Evolutionary conservation across 2,329 filamentous ascomycete genomes (phyloP), one percentile per base, ranked within the genome.

Genomic region (Exophiala sp.): DNA sequence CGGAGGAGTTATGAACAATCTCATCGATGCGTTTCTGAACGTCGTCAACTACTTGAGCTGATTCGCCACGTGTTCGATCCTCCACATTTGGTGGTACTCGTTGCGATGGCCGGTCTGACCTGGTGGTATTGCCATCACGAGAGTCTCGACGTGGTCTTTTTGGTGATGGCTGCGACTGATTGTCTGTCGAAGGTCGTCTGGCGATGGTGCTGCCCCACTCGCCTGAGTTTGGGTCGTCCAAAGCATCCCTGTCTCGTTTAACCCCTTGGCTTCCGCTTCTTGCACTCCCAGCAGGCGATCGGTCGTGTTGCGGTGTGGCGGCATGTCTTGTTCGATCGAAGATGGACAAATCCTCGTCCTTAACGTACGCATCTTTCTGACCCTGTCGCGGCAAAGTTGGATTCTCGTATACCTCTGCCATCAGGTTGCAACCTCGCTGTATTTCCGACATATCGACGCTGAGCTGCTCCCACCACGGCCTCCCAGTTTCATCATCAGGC

Each of bases 401-500:
- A 52, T 65, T 71, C 57, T 77, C 75, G 59, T 78, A 78, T 21
- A 76, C 68, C 34, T 74, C 83, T 34, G 84, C 82, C 77, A 96
- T 87, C 50, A 89, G 79, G 50, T 87, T 85, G 63, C 91, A 88
- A 3, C 90, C 89, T 63, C 80, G 80, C 39, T 80, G 74, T 59
- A 95, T 88, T 58, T 87, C 83, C 18, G 78, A 76, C 61, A 92
- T 78, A 59, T 85, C 81, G 34, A 91, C 88, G 33, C 83, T 82
- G 48, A 96, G 74, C 52, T 83, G 80, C 55, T 85, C 85, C 92
- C 92, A 99, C 94, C 94, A 99, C 0, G 91, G 80, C 63, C 84
- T 80, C 35, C 88, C 89, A 47, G 85, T 75, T 39, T 86, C 77
- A 63, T 95, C 89, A 60, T 89, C 86, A 8, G 78, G 75, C 51